Evolutionary conservation across 1,284 basidiomycete species (phyloP).

Genomic region (Pseudozyma hubeiensis): DNA sequence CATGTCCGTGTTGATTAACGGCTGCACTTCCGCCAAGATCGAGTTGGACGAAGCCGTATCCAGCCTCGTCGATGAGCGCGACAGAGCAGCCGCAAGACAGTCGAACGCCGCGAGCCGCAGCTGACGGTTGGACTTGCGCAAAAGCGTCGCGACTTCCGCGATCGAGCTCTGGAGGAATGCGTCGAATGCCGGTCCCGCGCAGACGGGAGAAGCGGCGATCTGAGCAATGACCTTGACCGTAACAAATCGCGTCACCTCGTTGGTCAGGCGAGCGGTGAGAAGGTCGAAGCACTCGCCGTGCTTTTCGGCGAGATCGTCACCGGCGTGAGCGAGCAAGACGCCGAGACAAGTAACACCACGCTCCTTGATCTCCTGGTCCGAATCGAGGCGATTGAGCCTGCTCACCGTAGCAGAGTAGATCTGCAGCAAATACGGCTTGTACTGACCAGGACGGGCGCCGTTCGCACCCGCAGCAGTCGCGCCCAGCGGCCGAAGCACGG

Average conservation of each 20-base stretch:
- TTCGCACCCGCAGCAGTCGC: constrained; percentile 3
- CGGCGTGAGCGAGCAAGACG: constrained; percentile 85
- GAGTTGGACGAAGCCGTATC: constrained; percentile 28
- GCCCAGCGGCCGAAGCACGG: constrained; percentile 68
- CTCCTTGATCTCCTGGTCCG: constrained; percentile 88
- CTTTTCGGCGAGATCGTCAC: constrained; percentile 74
- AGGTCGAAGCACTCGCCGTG: constrained; percentile 73
- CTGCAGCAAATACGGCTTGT: constrained; percentile 40
- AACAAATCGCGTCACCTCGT: constrained; percentile 72
- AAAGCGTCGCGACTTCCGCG: constrained; percentile 80
- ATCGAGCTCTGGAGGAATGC: constrained; percentile 81
- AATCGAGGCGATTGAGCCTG: constrained; percentile 81
- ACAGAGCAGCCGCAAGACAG: constrained; percentile 80
- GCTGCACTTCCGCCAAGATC: constrained; percentile 55
- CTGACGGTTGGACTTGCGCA: constrained; percentile 82
- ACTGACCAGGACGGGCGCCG: constrained; percentile 20
- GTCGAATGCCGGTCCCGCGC: constrained; percentile 72
- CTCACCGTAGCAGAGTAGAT: constrained; percentile 80
- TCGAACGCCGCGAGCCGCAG: constrained; percentile 85
- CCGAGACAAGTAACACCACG: constrained; percentile 85
- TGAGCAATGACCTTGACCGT: constrained; percentile 71
- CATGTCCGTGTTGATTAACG: constrained; percentile 51
- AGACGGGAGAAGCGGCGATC: constrained; percentile 70
- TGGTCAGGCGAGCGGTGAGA: constrained; percentile 79
- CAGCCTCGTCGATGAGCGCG: constrained; percentile 71